Base-by-base conservation (phyloP, 176 grass and related monocot genomes). In the Dendrocalamus sinicus region DNA sequence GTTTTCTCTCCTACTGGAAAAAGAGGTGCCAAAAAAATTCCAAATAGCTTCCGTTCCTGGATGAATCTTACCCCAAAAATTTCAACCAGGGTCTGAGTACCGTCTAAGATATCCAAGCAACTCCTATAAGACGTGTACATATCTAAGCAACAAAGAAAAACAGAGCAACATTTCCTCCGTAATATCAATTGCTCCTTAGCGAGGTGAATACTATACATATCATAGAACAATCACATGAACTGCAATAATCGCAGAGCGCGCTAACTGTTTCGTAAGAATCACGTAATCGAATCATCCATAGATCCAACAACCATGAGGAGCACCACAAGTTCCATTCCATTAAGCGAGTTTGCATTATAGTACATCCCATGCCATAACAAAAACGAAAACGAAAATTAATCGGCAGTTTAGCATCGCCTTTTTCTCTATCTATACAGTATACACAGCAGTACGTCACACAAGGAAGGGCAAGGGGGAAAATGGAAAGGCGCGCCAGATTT, bases 261-360 rank as follows among this genome's bases (percentile, higher is more conserved):
- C 68, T 64, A 68, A 23, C 39, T 24, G 53, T 8, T 28, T 62
- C 9, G 15, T 70, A 76, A 75, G 32, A 54, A 74, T 54, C 8
- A 63, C 51, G 23, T n/a, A 20, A 62, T 69, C 15, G 3, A 79
- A 72, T 10, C 20, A 24, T 74, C 13, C 16, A 32, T 19, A 53
- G 68, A 79, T 74, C 80, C 47, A 83, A 69, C 8, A 84, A 68
- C 9, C 54, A 75, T 65, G n/a, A 73, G 12, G 1, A 71, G 55
- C 78, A 26, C 20, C 26, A 43, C 15, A 87, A 28, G 19, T 26
- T 74, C 23, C 70, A 88, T 76, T 88, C 76, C 80, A 84, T 70
- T 79, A 44, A 64, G 23, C 70, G 53, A 80, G 23, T 26, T 75
- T 75, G 45, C 70, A 75, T 52, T 41, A 75, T 4, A 44, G 53